Percentiles rank a stretch among this genome's conserved stretches.
Conservation (phyloP, 176 grass and related monocot species). For the Aegilops bicornis region DNA sequence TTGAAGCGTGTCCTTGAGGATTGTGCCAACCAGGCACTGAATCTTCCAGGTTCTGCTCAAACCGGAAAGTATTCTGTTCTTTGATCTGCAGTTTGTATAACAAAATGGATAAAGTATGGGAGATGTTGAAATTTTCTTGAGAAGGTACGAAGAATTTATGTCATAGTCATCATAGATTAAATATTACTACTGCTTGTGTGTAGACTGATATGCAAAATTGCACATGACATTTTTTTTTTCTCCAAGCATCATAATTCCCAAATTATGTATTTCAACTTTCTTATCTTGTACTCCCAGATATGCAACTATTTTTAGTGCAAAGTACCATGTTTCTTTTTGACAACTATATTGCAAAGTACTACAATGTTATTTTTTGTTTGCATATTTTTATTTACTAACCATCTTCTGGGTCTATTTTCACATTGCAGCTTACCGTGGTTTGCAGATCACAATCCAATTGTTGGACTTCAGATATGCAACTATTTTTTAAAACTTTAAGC, state of each 20-base stretch:
- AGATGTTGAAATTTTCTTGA: conserved; percentile 6
- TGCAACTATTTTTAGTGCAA: too few species aligned
- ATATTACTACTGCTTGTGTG: not conserved
- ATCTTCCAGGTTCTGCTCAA: conserved; percentile 83
- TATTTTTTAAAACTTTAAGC: conserved; percentile 14
- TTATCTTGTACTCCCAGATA: not conserved
- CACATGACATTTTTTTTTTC: conserved; percentile 7
- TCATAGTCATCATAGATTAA: not conserved
- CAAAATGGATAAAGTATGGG: not conserved
- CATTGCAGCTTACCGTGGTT: conserved; percentile 31
- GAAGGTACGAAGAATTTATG: conserved; percentile 30
- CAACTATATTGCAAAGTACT: not conserved
- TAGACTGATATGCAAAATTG: not conserved
- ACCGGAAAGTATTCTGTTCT: conserved; percentile 93
- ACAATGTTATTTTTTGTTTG: not conserved
- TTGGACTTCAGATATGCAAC: conserved; percentile 13
- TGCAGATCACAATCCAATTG: not conserved
- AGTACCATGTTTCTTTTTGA: too few species aligned
- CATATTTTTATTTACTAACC: conserved; percentile 27
- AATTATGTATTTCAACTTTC: conserved; percentile 10
- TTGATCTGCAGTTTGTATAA: conserved; percentile 37
- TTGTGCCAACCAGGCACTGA: conserved; percentile 75
- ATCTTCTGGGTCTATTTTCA: conserved; percentile 12
- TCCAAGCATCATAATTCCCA: not conserved
- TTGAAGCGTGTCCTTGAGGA: conserved; percentile 89